Evolutionary conservation across 2,329 filamentous ascomycete species (phyloP).

Genomic region (Paecilomyces formosus): DNA sequence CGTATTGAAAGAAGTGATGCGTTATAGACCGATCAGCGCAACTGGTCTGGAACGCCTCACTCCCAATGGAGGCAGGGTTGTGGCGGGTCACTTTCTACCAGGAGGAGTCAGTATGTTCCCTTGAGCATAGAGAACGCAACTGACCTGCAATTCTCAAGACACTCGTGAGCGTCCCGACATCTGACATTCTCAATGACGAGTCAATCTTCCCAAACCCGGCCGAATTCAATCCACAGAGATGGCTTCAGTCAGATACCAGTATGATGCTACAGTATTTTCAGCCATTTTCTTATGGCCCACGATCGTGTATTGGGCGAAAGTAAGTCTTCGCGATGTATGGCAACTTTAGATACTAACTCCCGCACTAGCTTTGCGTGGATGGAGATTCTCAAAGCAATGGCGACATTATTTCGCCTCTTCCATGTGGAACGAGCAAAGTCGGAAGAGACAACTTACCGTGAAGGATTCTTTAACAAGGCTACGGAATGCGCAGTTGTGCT

Average conservation of each 20-base stretch:
- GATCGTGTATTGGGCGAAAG: conserved; percentile 5
- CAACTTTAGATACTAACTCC: too few species aligned
- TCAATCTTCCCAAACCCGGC: too few species aligned
- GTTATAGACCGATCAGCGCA: conserved; percentile 5
- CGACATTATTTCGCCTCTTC: conserved; percentile 2
- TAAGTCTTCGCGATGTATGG: neutral
- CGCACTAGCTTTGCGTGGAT: conserved; percentile 5
- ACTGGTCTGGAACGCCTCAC: conserved; percentile 6
- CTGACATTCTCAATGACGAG: too few species aligned
- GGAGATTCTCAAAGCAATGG: conserved; percentile 5
- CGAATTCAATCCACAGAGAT: neutral
- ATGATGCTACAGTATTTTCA: conserved; percentile 1
- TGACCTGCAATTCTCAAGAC: too few species aligned
- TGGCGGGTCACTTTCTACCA: conserved; percentile 2
- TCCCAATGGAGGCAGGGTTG: neutral
- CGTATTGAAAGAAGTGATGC: conserved; percentile 5
- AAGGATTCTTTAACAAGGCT: conserved; percentile 6
- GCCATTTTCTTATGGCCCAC: conserved; percentile 4
- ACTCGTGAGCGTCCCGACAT: too few species aligned
- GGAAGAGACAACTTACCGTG: neutral
- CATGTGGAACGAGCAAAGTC: neutral
- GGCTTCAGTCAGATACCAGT: too few species aligned
- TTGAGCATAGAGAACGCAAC: too few species aligned
- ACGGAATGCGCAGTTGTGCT: conserved; percentile 1
- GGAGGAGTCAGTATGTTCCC: conserved; percentile 2